Base-by-base conservation (phyloP, 148 eudicot species). In the Pouteria glomerata region DNA sequence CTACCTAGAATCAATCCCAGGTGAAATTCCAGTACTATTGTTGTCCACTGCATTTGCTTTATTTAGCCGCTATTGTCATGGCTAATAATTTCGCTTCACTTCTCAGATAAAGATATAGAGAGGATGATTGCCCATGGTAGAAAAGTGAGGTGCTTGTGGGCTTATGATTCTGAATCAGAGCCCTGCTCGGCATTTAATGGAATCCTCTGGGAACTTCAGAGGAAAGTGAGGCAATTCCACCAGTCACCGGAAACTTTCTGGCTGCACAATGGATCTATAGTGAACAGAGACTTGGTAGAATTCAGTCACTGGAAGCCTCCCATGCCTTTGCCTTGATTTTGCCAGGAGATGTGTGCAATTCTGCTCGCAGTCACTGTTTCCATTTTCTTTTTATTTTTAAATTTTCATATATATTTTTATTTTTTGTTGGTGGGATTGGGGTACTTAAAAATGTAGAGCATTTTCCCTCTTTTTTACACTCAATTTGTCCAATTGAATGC, bases 241-340 rank as follows among this genome's bases (percentile, higher is more conserved):
- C 97, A 87, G 66, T 94, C 98, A 58, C 78, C 90, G 0, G 97
- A 91, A 79, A 94, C 97, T 30, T 94, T 94, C 81, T 94, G 98
- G 98, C 76, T 91, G 71, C 98, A 94, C 78, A 89, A 94, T 73
- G 77, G 82, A 60, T 79, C 92, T 39, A 68, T 87, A 55, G 88
- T 94, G 6, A 94, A 86, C 58, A 79, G 97, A 82, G 79, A 91
- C 72, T 83, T 94, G 60, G 78, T 83, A 19, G 89, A 94, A 45
- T 89, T 94, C 56, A 77, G 77, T 68, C 84, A 76, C 56, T 94
- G 97, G 98, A 89, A 77, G 80, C 89, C 96, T 45, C 97, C 98
- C 24, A 75, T 89, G 90, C 88, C 89, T 29, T 82, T 92, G 83
- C 97, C 96, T 74, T 92, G 82, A 86, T 18, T 16, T 18, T 37